phyloP scores from a whole-genome alignment of 2,329 filamentous ascomycete species.

The Ophiostoma ips region DNA sequence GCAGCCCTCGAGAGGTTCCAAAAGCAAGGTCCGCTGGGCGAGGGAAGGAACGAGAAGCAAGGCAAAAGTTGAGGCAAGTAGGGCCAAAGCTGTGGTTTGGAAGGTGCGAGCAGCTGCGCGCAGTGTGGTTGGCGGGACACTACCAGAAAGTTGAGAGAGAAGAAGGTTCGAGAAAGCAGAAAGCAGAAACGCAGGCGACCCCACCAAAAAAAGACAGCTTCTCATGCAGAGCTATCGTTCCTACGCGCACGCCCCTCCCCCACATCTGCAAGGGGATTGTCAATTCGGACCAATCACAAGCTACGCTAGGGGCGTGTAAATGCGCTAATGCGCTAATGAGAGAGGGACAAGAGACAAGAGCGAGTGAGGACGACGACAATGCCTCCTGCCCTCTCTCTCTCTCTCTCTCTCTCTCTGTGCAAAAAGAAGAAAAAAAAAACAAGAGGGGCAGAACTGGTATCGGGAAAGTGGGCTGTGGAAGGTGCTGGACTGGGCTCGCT shows the following conservation, averaged over 20 bases:
- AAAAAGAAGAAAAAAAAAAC: too few relatives aligned
- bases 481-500: conserved; percentile 1
- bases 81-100: background rate
- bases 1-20: background rate
- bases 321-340: background rate
- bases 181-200: conserved; percentile 10
- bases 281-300: conserved; percentile 5
- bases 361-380: background rate
- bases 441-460: background rate
- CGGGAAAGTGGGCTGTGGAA: conserved; percentile 4
- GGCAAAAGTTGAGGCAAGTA: background rate
- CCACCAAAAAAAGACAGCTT: conserved; percentile 12
- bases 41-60: background rate
- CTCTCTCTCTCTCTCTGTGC: background rate
- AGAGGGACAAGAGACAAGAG: background rate
- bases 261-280: conserved; percentile 4
- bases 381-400: background rate
- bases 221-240: conserved; percentile 4
- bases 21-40: background rate
- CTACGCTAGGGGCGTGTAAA: background rate
- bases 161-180: conserved; percentile 16
- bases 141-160: conserved; percentile 4
- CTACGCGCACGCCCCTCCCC: conserved; percentile 6
- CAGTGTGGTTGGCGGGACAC: conserved; percentile 13
- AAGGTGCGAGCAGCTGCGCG: conserved; percentile 3